Evolutionary conservation across 441 rosid genomes (phyloP), one percentile per base, ranked within the genome.

Genomic region (Syzygium malaccense): DNA sequence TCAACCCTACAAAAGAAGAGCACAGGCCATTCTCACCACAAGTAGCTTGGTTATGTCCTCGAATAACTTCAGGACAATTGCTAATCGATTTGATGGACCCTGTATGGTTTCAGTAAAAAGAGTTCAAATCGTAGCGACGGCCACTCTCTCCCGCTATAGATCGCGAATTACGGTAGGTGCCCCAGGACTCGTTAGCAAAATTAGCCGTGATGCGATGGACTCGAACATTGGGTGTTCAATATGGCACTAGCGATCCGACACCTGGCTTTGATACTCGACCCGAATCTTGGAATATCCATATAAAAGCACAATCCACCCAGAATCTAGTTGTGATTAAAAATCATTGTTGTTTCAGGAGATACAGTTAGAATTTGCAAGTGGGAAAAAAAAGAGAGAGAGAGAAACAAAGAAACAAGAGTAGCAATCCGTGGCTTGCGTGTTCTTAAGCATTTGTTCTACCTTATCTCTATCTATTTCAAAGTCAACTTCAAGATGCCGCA

Each of bases 321-420:
- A 54, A 62, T 17, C 71, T 14, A 62, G n/a, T n/a, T 62, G 71
- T n/a, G 32, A 14, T 62, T 3, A n/a, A 62, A 30, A 30, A n/a
- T 62, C 71, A n/a, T 8, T 1, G 20, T 30, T 15, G 15, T 62
- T 62, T 62, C 37, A 0, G 20, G 71, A 7, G 71, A 62, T 62
- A 15, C 0, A 3, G 71, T 62, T 62, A n/a, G 1, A n/a, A 62
- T 62, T 62, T 62, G 37, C 37, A 2, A 62, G 71, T 62, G 20
- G 11, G 0, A 0, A 7, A n/a, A 62, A 7, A 60, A 13, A 25
- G 4, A 10, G 4, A 25, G 4, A 25, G 58, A 26, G 64, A 60
- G 32, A 30, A 60, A 60, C 32, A 62, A 14, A 62, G 37, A 62
- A 62, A n/a, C 14, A 9, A 62, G 37, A 62, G 71, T 62, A n/a